These are phyloP conservation scores for Thermomyces lanuginosus DNA, from an alignment of 2,329 filamentous ascomycete genomes.

Conservation along the genomic window DNA sequence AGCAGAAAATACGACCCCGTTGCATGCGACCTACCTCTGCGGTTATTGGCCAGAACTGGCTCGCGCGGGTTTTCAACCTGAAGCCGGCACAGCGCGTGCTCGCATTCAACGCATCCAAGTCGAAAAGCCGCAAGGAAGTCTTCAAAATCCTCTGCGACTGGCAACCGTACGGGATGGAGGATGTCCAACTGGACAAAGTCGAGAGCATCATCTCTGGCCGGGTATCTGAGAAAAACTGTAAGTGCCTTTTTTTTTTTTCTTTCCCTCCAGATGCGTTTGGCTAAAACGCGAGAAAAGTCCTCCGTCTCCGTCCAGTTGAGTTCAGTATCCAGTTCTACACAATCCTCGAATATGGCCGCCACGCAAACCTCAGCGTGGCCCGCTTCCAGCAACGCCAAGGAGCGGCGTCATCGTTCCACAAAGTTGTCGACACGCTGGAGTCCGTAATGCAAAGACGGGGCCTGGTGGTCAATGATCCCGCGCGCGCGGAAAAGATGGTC, in stretches of 20 bases:
- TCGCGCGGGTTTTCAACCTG: conserved; percentile 74
- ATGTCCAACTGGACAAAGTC: conserved; percentile 62
- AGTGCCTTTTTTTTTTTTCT: conserved; percentile 20
- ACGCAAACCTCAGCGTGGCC: conserved; percentile 59
- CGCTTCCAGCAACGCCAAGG: conserved; percentile 81
- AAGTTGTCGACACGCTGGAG: conserved; percentile 61
- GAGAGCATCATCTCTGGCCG: conserved; percentile 65
- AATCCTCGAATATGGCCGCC: conserved; percentile 69
- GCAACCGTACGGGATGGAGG: conserved; percentile 63
- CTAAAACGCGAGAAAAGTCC: conserved; percentile 43
- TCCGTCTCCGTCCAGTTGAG: conserved; percentile 71
- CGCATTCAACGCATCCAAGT: conserved; percentile 57
- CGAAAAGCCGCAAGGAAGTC: conserved; percentile 62
- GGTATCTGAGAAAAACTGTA: conserved; percentile 63
- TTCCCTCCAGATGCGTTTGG: no score
- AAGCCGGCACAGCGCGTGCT: conserved; percentile 64
- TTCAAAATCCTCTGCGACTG: conserved; percentile 61
- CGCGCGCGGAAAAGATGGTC: conserved; percentile 53
- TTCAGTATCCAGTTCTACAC: conserved; percentile 80
- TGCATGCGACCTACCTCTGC: no score
- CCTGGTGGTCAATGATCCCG: conserved; percentile 52
- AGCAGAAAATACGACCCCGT: no score
- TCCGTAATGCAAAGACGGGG: conserved; percentile 48
- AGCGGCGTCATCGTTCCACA: conserved; percentile 78
- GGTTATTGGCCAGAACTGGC: conserved; percentile 79